Conservation (phyloP, 1,284 basidiomycete genomes). For the Malassezia dermatis region DNA sequence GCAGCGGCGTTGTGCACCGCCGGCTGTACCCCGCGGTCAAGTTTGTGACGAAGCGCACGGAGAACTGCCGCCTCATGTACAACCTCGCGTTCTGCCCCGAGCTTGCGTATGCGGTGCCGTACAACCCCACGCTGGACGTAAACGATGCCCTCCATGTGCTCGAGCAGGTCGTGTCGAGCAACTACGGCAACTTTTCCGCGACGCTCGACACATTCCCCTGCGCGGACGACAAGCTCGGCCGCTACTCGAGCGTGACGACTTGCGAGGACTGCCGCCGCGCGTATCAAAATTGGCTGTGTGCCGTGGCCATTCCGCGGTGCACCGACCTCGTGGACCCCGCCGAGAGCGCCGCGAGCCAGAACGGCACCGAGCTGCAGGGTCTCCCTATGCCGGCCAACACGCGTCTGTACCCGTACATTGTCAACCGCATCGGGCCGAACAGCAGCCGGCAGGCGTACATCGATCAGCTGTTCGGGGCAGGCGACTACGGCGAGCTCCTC, state of each 20-base stretch:
- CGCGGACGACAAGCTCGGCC: constrained; percentile 37
- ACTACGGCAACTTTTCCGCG: constrained; percentile 45
- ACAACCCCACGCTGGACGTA: constrained; percentile 36
- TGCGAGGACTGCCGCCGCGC: constrained; percentile 48
- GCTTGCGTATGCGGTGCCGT: constrained; percentile 50
- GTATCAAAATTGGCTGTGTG: constrained; percentile 49
- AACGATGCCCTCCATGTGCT: constrained; percentile 36
- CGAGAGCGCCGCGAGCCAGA: constrained; percentile 28
- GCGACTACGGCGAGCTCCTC: constrained; percentile 40
- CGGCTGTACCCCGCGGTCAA: constrained; percentile 37
- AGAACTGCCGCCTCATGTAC: constrained; percentile 47
- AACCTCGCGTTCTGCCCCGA: constrained; percentile 48
- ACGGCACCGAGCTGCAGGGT: constrained; percentile 30
- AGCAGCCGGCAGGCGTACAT: constrained; percentile 35
- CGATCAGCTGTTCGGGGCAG: constrained; percentile 26
- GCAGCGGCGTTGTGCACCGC: constrained; percentile 19
- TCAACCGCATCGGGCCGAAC: constrained; percentile 29
- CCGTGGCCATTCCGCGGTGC: constrained; percentile 49
- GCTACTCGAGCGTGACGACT: constrained; percentile 48
- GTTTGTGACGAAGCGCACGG: constrained; percentile 43
- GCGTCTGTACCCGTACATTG: constrained; percentile 36
- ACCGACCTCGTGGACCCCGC: constrained; percentile 37
- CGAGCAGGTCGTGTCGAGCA: constrained; percentile 38
- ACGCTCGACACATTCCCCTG: constrained; percentile 50
- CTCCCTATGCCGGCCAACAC: constrained; percentile 28